Percentiles rank a stretch among this genome's conserved stretches.
Conservation (phyloP, 805 yeast species). For the Sugiyamaella americana region DNA sequence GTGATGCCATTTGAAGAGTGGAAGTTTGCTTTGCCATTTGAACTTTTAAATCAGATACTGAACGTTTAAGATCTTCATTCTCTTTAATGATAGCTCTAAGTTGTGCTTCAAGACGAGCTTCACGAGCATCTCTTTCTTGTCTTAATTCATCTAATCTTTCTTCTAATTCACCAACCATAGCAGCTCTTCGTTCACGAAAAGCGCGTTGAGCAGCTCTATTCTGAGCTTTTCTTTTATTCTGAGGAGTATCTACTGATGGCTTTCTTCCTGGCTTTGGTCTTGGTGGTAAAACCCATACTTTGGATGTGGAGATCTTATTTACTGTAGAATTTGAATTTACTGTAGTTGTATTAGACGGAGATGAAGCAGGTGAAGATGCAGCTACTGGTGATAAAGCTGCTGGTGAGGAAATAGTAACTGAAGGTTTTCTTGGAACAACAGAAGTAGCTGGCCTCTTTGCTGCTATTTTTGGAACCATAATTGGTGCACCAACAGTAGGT, state of each 20-base stretch:
- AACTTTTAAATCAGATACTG: conserved; percentile 28
- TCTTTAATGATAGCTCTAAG: conserved; percentile 29
- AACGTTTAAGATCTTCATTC: conserved; percentile 32
- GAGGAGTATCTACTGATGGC: conserved; percentile 71
- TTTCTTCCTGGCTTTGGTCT: conserved; percentile 62
- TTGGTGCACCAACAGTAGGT: not conserved
- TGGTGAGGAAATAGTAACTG: not conserved
- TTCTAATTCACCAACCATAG: conserved; percentile 72
- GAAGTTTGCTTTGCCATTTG: conserved; percentile 4
- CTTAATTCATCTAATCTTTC: conserved; percentile 60
- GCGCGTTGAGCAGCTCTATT: conserved; percentile 94
- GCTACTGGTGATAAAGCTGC: conserved; percentile 2
- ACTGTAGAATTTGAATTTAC: not conserved
- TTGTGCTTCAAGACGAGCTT: conserved; percentile 17
- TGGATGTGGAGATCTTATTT: conserved; percentile 43
- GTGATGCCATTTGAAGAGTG: conserved; percentile 42
- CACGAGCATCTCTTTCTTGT: conserved; percentile 56
- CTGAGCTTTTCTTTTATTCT: conserved; percentile 81
- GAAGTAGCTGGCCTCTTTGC: not conserved
- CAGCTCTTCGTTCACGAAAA: conserved; percentile 80
- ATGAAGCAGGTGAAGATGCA: not conserved
- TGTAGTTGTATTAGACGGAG: not conserved
- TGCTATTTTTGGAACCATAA: not conserved
- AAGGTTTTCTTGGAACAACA: conserved; percentile 3
- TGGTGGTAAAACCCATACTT: conserved; percentile 81